A percentile compares a stretch with the other conserved stretches of the same genome.
Evolutionary conservation across 495 filamentous ascomycete species (phyloP).

Genomic region (Penicillium angulare): DNA sequence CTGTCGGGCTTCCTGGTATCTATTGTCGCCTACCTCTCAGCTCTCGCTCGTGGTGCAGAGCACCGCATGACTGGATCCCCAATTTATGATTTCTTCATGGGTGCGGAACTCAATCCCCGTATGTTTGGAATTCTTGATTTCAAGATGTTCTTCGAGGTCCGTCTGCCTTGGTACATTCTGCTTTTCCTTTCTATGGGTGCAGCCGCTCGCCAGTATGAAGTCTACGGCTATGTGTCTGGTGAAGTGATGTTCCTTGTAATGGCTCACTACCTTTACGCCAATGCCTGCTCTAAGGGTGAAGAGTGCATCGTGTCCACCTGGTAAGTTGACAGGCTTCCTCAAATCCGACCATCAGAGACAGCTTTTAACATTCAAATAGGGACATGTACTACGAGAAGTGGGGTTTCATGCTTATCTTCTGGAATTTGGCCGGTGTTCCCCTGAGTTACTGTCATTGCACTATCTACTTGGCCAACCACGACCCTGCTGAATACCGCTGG

Average conservation of each 20-base stretch:
- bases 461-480: conserved; percentile 87
- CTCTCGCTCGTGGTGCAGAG: conserved; percentile 71
- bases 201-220: conserved; percentile 83
- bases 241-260: conserved; percentile 86
- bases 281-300: conserved; percentile 95
- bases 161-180: conserved; percentile 94
- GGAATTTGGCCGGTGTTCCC: conserved; percentile 96
- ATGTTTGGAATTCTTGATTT: conserved; percentile 93
- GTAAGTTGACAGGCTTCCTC: conserved; percentile 35
- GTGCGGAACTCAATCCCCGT: conserved; percentile 92
- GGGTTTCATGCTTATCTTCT: conserved; percentile 99
- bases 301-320: conserved; percentile 92
- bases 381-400: conserved; percentile 99
- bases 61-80: conserved; percentile 91
- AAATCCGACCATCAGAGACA: background rate
- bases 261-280: conserved; percentile 95
- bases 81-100: conserved; percentile 99
- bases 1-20: conserved; percentile 79
- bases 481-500: conserved; percentile 79
- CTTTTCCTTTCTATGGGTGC: conserved; percentile 74
- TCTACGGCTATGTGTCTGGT: conserved; percentile 85
- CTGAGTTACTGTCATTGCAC: conserved; percentile 97
- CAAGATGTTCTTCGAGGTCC: conserved; percentile 99
- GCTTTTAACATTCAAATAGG: conserved; percentile 35
- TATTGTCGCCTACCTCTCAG: conserved; percentile 81